A percentile compares a stretch with the other conserved stretches of the same genome.
Conservation (phyloP, 805 yeast species). For the Tetrapisispora phaffii region DNA sequence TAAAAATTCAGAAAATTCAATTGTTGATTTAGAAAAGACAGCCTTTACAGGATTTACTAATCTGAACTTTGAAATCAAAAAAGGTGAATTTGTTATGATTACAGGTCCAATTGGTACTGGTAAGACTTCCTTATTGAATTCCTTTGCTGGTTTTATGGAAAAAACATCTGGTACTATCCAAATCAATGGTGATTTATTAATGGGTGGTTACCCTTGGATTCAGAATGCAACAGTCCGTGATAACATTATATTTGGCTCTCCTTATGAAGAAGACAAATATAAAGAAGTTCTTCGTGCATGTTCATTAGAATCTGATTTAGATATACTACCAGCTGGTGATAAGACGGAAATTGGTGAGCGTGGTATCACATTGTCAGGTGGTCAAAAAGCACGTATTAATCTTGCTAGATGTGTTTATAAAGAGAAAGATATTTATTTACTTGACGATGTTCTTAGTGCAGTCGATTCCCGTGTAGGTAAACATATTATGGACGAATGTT, state of each 20-base stretch:
- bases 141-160: slow-evolving; percentile 64
- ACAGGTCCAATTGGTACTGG: slow-evolving; percentile 75
- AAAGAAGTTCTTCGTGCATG: slow-evolving; percentile 51
- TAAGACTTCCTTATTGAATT: slow-evolving; percentile 61
- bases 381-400: slow-evolving; percentile 75
- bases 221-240: slow-evolving; percentile 72
- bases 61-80: slow-evolving; percentile 43
- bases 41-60: slow-evolving; percentile 38
- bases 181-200: slow-evolving; percentile 43
- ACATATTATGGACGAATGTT: slow-evolving; percentile 62
- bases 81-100: slow-evolving; percentile 55
- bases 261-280: slow-evolving; percentile 43
- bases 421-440: slow-evolving; percentile 51
- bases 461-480: slow-evolving; percentile 84
- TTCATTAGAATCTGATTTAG: slow-evolving; percentile 55
- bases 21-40: slow-evolving; percentile 20
- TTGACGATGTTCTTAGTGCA: slow-evolving; percentile 77
- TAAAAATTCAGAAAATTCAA: neutral
- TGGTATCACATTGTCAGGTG: slow-evolving; percentile 82
- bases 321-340: slow-evolving; percentile 64
- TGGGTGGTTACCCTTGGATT: slow-evolving; percentile 71
- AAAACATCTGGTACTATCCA: slow-evolving; percentile 42
- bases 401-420: slow-evolving; percentile 74
- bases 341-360: slow-evolving; percentile 74
- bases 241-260: slow-evolving; percentile 60